Evolutionary conservation across 2,329 filamentous ascomycete genomes (phyloP), one percentile per base, ranked within the genome.

Genomic region (Hymenoscyphus repandus): DNA sequence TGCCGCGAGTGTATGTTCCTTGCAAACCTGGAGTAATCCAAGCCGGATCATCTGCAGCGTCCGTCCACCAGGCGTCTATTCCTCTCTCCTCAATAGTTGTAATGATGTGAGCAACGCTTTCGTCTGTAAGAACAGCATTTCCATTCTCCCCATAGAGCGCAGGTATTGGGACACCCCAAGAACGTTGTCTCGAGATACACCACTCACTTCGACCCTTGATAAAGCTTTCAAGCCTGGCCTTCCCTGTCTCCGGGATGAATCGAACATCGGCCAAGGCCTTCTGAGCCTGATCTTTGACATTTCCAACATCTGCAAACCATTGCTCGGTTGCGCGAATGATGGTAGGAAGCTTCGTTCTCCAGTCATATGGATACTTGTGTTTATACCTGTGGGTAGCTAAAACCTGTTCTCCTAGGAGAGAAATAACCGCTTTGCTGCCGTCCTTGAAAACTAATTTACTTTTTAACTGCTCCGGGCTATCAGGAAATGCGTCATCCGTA

Each of bases 331-430:
- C 92, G 58, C 93, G 76, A 32, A 95, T 82, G 53, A 99, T 90
- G 45, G 99, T 85, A 1, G 93, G 93, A 59, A 87, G 78, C 69
- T 97, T 99, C 0, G 92, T 95, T 48, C 93, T 80, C 93, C 93
- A 99, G 70, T 99, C 93, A 60, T 97, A 96, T 0, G 93, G 93
- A 66, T 97, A 97, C 68, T 96, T 97, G 74, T 99, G 93, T 47
- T 77, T 77, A 65, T 92, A 86, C 50, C 75, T 76, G 59, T 95
- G 86, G 3, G 78, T 79, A 36, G 78, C 76, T 37, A 96, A 71
- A 3, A 97, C 78, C 53, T 82, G 73, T 0, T 77, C 72, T 22
- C 75, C 71, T 2, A 96, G 73, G 45, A 93, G 74, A 1, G 83
- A 74, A 32, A 97, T 68, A 0, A 96, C 84, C 3, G 79, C 78